A percentile compares a stretch with the other conserved stretches of the same genome.
These are phyloP conservation scores for Penicillium sp. DNA, from an alignment of 2,329 filamentous ascomycete genomes.

Conservation along the genomic window DNA sequence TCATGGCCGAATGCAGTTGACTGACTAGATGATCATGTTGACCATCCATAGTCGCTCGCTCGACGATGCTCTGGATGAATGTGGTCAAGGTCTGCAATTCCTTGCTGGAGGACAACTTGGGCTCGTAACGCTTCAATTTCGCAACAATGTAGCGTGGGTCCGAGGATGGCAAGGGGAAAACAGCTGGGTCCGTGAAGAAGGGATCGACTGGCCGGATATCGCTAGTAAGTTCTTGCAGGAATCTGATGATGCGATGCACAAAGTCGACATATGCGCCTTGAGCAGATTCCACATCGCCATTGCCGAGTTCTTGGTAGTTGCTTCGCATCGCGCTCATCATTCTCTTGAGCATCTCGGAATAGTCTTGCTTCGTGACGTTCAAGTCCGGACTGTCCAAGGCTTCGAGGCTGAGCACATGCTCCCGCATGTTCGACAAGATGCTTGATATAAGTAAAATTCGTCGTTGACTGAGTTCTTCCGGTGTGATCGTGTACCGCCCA, in stretches of 20 bases:
- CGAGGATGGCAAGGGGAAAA: constrained; percentile 60
- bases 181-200: constrained; percentile 62
- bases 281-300: constrained; percentile 26
- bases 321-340: constrained; percentile 63
- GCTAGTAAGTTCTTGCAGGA: constrained; percentile 61
- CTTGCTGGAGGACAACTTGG: constrained; percentile 52
- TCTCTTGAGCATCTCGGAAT: constrained; percentile 54
- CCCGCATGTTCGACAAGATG: constrained; percentile 62
- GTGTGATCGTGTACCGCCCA: constrained; percentile 49
- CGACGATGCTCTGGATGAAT: constrained; percentile 62
- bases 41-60: constrained; percentile 59
- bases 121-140: constrained; percentile 59
- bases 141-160: constrained; percentile 66
- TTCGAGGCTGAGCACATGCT: constrained; percentile 45
- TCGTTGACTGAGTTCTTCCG: constrained; percentile 56
- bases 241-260: constrained; percentile 60
- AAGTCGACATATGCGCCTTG: constrained; percentile 62
- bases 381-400: constrained; percentile 35
- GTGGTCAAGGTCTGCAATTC: constrained; percentile 56
- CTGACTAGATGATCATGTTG: constrained; percentile 58
- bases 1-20: constrained; percentile 56
- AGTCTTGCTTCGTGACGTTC: constrained; percentile 45
- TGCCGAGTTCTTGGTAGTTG: constrained; percentile 59
- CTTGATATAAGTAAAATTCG: constrained; percentile 58
- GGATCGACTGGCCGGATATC: constrained; percentile 57